A percentile compares a stretch with the other conserved stretches of the same genome.
phyloP scores from a whole-genome alignment of 2,329 filamentous ascomycete species.

The Penicillium sclerotigenum region DNA sequence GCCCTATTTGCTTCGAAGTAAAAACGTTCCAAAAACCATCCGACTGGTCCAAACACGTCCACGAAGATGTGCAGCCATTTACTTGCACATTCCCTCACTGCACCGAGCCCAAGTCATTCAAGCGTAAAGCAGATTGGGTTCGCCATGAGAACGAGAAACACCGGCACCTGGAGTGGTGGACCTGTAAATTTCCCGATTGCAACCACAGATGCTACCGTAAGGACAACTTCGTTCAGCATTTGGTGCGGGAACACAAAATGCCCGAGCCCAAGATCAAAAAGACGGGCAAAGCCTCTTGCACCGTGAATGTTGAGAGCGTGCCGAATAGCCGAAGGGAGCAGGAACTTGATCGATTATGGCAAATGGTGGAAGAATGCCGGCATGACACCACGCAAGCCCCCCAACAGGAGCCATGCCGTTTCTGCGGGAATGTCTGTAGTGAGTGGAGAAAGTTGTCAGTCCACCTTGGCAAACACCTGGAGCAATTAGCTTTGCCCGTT shows the following conservation, averaged over 20 bases:
- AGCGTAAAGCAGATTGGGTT: slow-evolving; percentile 94
- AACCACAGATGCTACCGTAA: slow-evolving; percentile 79
- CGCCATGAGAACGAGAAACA: slow-evolving; percentile 91
- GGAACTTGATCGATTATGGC: slow-evolving; percentile 65
- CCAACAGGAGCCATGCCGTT: slow-evolving; percentile 79
- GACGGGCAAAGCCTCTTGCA: slow-evolving; percentile 55
- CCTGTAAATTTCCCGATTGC: slow-evolving; percentile 76
- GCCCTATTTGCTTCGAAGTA: slow-evolving; percentile 76
- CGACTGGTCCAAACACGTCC: slow-evolving; percentile 95
- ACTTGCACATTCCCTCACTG: slow-evolving; percentile 87
- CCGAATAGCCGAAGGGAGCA: slow-evolving; percentile 29
- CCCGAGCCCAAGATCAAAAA: slow-evolving; percentile 73
- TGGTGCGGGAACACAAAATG: slow-evolving; percentile 87
- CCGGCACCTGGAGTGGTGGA: slow-evolving; percentile 87
- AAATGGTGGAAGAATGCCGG: slow-evolving; percentile 74
- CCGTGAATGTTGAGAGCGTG: slow-evolving; percentile 19
- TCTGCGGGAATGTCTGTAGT: slow-evolving; percentile 75
- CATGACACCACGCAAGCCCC: slow-evolving; percentile 61
- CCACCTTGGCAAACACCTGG: slow-evolving; percentile 93
- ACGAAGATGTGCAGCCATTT: slow-evolving; percentile 90
- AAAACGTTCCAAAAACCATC: slow-evolving; percentile 89
- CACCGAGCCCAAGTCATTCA: slow-evolving; percentile 84
- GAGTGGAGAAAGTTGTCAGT: slow-evolving; percentile 92
- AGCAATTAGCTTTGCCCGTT: slow-evolving; percentile 81
- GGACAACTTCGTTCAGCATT: slow-evolving; percentile 89